Base-by-base conservation (phyloP, 257 asterid genomes). In the Datura wrightii region DNA sequence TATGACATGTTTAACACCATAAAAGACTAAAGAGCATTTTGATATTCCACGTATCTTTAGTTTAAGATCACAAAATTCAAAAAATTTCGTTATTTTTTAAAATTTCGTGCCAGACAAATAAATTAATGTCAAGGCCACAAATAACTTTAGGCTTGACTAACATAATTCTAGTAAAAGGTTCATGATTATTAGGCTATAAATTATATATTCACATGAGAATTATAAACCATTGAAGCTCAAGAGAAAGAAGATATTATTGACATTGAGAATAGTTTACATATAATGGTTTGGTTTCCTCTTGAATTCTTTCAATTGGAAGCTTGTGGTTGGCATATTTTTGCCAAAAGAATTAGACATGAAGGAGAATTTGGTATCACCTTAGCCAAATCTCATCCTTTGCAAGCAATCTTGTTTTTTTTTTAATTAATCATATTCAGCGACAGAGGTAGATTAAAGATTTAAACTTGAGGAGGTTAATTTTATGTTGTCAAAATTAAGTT, bases 321-420 rank as follows among this genome's bases (percentile, higher is more conserved):
- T 83, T 13, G 50, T 52, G 7, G 63, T 7, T 52, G 50, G 7
- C 24, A 67, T 24, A 24, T 24, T 37, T 66, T 14, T 66, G 5
- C 5, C 46, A 36, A 66, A 36, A 36, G 65, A 76, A 10, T 42
- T 84, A 36, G 53, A 84, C 78, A 55, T 56, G 72, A 31, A 56
- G 36, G 83, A 60, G 18, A 84, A 74, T 42, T 76, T 46, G 86
- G 83, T n/a, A 39, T 60, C 14, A 54, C 74, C 39, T 34, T 84
- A 24, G n/a, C 31, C 54, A 39, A 54, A 71, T 36, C 36, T 3
- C 54, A 24, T 50, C 82, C 54, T 50, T 62, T 69, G 13, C 18
- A 31, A 3, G 78, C 71, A 14, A 81, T 81, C 0, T n/a, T 6
- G 11, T 58, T 34, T 63, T 4, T 13, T 4, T 5, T 24, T 63